Base-by-base conservation (phyloP, 305 asterid species). In the Fraxinus angustifolia region DNA sequence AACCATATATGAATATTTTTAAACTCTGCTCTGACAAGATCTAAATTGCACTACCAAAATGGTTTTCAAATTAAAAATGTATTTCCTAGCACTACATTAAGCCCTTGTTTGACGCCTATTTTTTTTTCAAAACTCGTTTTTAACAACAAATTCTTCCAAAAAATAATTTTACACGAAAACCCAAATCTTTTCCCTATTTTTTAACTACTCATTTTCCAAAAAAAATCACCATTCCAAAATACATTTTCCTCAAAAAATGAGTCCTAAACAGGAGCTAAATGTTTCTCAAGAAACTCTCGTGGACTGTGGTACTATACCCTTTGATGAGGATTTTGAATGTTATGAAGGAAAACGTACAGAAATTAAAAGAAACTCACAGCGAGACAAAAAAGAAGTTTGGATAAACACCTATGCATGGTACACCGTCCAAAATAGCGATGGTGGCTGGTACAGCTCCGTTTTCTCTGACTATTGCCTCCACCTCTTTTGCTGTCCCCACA, bases 381-480 rank as follows among this genome's bases (percentile, higher is more conserved):
- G 77, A 82, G 85, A 36, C 45, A 78, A 77, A 73, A 65, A 70
- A 0, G 76, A 77, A 58, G 86, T 31, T 65, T 33, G 26, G 68
- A 81, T 67, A 80, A 73, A 79, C 70, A 94, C 99, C 99, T 84
- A 93, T 36, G 85, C 91, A 87, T 0, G 98, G 97, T 77, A 87
- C 74, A 14, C 99, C 99, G 80, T 94, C 91, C 85, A 96, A 89
- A 87, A 96, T 96, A 84, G 97, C 98, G 60, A 92, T 84, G 82
- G 98, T 96, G 19, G 98, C 98, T 84, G 99, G 98, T 35, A 88
- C 80, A 76, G 99, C 98, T 86, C 97, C 98, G 78, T 92, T 92
- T 58, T 89, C 86, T 79, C 93, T 86, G 65, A 96, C 92, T 71
- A 91, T 86, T 77, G 88, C 90, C 90, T 94, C 95, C 84, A 94